A percentile compares a stretch with the other conserved stretches of the same genome.
phyloP scores from a whole-genome alignment of 495 filamentous ascomycete species.

The Neohortaea acidophila region DNA sequence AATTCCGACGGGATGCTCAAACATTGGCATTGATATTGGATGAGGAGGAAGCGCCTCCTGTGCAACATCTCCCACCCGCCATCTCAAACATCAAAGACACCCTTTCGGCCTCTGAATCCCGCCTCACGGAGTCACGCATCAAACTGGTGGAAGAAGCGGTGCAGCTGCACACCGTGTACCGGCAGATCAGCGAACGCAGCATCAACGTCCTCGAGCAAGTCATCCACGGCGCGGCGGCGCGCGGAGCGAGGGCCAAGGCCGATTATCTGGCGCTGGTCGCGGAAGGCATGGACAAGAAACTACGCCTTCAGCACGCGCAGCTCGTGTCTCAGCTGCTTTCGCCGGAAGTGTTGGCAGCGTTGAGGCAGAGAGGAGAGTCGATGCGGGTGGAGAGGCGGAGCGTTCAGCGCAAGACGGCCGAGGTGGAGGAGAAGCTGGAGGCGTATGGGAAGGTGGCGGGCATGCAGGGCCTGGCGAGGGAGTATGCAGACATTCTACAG shows the following conservation, averaged over 20 bases:
- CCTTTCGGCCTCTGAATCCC: neutral
- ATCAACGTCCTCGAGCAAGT: slow-evolving; percentile 36
- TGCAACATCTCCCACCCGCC: neutral
- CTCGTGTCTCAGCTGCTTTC: slow-evolving; percentile 31
- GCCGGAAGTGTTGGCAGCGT: slow-evolving; percentile 39
- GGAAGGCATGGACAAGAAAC: slow-evolving; percentile 36
- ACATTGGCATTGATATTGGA: neutral
- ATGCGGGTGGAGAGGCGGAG: slow-evolving; percentile 21
- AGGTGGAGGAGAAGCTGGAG: slow-evolving; percentile 19
- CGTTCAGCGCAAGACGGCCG: slow-evolving; percentile 14
- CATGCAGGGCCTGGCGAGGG: slow-evolving; percentile 21
- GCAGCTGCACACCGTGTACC: slow-evolving; percentile 12
- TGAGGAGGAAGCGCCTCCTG: neutral
- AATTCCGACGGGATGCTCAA: neutral
- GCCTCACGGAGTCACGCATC: neutral
- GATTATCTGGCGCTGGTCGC: slow-evolving; percentile 48
- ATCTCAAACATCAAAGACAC: neutral
- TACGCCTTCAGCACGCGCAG: slow-evolving; percentile 11
- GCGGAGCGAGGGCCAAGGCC: slow-evolving; percentile 37
- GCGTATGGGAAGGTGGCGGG: slow-evolving; percentile 22
- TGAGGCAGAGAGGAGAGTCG: slow-evolving; percentile 40
- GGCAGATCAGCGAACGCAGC: slow-evolving; percentile 15
- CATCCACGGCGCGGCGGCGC: slow-evolving; percentile 51
- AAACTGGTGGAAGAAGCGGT: slow-evolving; percentile 3
- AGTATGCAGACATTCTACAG: slow-evolving; percentile 19